These are phyloP conservation scores for Globisporangium spinosum DNA, from an alignment of 352 stramenopile genomes.

Conservation along the genomic window DNA sequence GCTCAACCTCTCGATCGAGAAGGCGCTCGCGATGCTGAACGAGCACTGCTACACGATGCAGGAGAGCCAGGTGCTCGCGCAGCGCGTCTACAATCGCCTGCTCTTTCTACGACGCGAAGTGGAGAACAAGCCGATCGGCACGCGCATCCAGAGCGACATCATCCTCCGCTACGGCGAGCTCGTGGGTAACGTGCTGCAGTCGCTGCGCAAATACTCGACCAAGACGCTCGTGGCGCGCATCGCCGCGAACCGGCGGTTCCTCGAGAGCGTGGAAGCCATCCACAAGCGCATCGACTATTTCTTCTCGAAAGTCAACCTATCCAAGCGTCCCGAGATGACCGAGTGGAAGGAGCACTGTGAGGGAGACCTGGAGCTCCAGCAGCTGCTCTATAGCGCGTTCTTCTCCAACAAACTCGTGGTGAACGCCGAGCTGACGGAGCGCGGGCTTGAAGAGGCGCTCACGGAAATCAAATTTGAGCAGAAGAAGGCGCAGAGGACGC, in stretches of 20 bases:
- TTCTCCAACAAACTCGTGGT: background rate
- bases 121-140: constrained; percentile 11
- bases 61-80: constrained; percentile 11
- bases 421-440: background rate
- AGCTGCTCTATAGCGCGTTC: background rate
- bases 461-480: constrained; percentile 12
- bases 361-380: background rate
- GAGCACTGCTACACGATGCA: constrained; percentile 14
- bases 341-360: constrained; percentile 4
- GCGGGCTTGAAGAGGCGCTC: constrained; percentile 6
- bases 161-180: constrained; percentile 15
- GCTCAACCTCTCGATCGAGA: constrained; percentile 13
- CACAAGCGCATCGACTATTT: constrained; percentile 12
- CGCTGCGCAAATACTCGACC: constrained; percentile 4
- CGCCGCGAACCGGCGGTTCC: constrained; percentile 1
- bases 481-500: background rate
- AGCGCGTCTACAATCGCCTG: constrained; percentile 11
- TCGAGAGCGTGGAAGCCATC: background rate
- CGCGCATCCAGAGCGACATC: constrained; percentile 12
- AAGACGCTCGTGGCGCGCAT: constrained; percentile 16
- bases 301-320: constrained; percentile 4
- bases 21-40: constrained; percentile 7
- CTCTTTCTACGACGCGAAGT: constrained; percentile 11
- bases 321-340: background rate
- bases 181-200: constrained; percentile 6